A percentile compares a stretch with the other conserved stretches of the same genome.
phyloP scores from a whole-genome alignment of 208 protist species.

The Blastocrithidia nonstop region DNA sequence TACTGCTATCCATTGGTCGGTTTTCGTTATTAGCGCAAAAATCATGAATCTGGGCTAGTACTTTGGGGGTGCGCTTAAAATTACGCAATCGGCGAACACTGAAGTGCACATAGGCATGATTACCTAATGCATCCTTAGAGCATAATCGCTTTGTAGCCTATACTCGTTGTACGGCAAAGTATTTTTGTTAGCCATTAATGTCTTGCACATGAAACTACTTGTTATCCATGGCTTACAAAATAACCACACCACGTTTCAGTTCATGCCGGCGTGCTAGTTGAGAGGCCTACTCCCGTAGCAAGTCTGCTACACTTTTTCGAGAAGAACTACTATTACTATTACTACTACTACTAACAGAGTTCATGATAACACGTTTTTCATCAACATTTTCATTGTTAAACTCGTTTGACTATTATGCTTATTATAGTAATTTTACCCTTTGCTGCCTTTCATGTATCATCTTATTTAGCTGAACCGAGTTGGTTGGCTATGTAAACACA shows the following conservation, averaged over 20 bases:
- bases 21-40: slow-evolving; percentile 14
- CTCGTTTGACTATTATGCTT: not conserved
- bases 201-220: slow-evolving; percentile 35
- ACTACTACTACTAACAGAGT: not conserved
- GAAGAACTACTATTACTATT: not conserved
- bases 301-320: not conserved
- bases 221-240: slow-evolving; percentile 73
- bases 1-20: slow-evolving; percentile 16
- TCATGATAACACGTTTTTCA: not conserved
- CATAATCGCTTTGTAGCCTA: slow-evolving; percentile 30
- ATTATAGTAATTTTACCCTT: too few relatives aligned
- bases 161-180: slow-evolving; percentile 46
- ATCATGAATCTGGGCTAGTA: slow-evolving; percentile 5
- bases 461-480: not conserved
- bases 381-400: slow-evolving; percentile 2
- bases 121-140: slow-evolving; percentile 7
- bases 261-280: slow-evolving; percentile 11
- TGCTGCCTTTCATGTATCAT: not conserved
- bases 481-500: not conserved
- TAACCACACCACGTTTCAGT: slow-evolving; percentile 27
- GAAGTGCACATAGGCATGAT: slow-evolving; percentile 42
- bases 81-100: slow-evolving; percentile 38
- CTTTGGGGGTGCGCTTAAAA: slow-evolving; percentile 14
- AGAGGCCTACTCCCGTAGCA: not conserved
- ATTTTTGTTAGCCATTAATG: slow-evolving; percentile 22